Base-by-base conservation (phyloP, 495 filamentous ascomycete genomes). In the Aspergillus hancockii region DNA sequence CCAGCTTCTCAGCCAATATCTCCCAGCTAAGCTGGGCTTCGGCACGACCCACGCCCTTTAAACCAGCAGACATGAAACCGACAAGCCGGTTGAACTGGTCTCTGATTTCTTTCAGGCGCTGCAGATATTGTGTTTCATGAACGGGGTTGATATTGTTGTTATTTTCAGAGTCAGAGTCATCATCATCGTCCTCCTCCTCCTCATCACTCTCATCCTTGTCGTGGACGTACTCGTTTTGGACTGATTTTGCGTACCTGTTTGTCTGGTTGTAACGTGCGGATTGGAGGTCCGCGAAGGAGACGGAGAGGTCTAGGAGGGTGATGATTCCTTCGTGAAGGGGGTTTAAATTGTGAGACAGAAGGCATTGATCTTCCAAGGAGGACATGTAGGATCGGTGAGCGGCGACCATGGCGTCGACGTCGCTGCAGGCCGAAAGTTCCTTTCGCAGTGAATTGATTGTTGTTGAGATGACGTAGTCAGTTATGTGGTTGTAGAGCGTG, bases 401-500 rank as follows among this genome's bases (percentile, higher is more conserved):
- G 18, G 72, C 69, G 16, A 91, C 83, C 90, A 97, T 96, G 7
- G 81, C 82, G 64, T 96, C 91, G 4, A 97, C 84, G 63, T 96
- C 92, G 30, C 83, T 79, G 0, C 91, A 83, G 22, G 71, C 73
- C 18, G 68, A 66, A 38, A 97, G 76, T 3, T 76, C 68, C 14
- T 65, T 70, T 13, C 72, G 71, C 68, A 97, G 76, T 14, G 74
- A 69, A 19, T 68, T 63, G 0, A 77, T 82, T 41, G 83, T 77
- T 0, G 83, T 84, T 4, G 77, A 81, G 6, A 96, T 75, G 5
- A 93, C 90, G 14, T 89, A 76, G 28, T 86, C 84, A 12, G 86
- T 88, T 3, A 95, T 70, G 65, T 98, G 92, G 31, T 85, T 82
- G 62, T 90, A 84, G 2, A 98, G 58, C 0, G 81, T 83, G 62